A percentile compares a stretch with the other conserved stretches of the same genome.
Conservation (phyloP, 1,139 yeast species). For the Suzukiozyma palmioleophila region DNA sequence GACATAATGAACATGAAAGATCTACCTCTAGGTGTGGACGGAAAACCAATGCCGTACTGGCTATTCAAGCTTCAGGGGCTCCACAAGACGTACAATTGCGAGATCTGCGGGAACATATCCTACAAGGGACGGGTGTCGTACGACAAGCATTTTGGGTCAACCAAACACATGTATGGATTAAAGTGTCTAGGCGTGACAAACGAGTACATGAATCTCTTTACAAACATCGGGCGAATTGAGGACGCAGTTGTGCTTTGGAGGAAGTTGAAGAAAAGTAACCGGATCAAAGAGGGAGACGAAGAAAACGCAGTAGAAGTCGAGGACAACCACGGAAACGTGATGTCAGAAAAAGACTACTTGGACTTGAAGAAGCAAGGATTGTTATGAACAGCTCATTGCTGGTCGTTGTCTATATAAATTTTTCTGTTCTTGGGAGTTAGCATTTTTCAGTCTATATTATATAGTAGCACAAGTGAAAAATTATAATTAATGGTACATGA, state of each 20-base stretch:
- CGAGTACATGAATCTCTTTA: conserved; percentile 41
- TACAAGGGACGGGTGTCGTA: conserved; percentile 75
- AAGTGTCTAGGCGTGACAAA: conserved; percentile 67
- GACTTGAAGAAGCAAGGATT: conserved; percentile 86
- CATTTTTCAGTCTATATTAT: too few relatives aligned
- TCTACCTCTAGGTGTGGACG: conserved; percentile 82
- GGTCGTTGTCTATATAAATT: neutral
- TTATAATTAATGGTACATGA: too few relatives aligned
- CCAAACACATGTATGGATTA: conserved; percentile 71
- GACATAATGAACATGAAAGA: conserved; percentile 32
- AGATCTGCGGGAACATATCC: conserved; percentile 74
- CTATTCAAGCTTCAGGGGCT: conserved; percentile 85
- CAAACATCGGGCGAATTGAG: conserved; percentile 59
- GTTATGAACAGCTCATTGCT: conserved; percentile 16
- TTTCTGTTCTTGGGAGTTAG: too few relatives aligned
- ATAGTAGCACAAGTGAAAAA: too few relatives aligned
- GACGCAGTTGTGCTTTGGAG: conserved; percentile 67
- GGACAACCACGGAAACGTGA: conserved; percentile 89
- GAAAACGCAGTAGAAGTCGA: conserved; percentile 77
- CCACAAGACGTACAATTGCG: conserved; percentile 70
- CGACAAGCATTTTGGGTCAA: conserved; percentile 67
- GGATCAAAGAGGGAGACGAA: conserved; percentile 34
- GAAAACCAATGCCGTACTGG: conserved; percentile 93
- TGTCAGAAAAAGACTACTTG: conserved; percentile 76
- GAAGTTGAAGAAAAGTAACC: conserved; percentile 35